These are phyloP conservation scores for Solanum clarkiae DNA, from an alignment of 257 asterid genomes.

Conservation along the genomic window DNA sequence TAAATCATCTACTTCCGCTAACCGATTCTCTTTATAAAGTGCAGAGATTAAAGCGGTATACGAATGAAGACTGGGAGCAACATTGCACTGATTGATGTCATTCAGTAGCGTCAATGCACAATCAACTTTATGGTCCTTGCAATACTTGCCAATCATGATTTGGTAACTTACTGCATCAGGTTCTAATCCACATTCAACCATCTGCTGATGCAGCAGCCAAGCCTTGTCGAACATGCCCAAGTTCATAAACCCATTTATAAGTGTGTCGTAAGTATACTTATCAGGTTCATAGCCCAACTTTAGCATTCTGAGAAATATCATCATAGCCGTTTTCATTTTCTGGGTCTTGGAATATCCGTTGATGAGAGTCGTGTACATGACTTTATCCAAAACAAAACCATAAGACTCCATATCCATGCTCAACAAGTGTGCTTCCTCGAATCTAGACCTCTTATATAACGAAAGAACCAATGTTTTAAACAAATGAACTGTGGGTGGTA, in stretches of 20 bases:
- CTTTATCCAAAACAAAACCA: conserved; percentile 38
- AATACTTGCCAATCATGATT: conserved; percentile 39
- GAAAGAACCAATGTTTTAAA: conserved; percentile 34
- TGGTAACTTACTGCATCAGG: conserved; percentile 43
- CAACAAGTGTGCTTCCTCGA: conserved; percentile 45
- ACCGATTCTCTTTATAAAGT: conserved; percentile 31
- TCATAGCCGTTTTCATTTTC: conserved; percentile 56
- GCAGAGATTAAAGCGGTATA: conserved; percentile 41
- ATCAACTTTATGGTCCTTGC: conserved; percentile 33
- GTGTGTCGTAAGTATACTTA: conserved; percentile 36
- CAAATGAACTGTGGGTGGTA: conserved; percentile 29
- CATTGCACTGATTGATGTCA: conserved; percentile 18
- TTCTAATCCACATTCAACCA: conserved; percentile 33
- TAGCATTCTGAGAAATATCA: conserved; percentile 41
- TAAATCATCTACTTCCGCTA: conserved; percentile 18
- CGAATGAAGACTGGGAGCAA: conserved; percentile 41
- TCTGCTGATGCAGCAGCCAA: conserved; percentile 22
- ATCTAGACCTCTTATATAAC: conserved; percentile 36
- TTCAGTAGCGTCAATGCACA: conserved; percentile 24
- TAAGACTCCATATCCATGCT: conserved; percentile 28
- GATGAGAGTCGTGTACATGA: conserved; percentile 38
- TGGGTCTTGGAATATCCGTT: conserved; percentile 33
- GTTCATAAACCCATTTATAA: conserved; percentile 39
- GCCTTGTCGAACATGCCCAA: conserved; percentile 33
- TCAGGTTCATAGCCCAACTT: conserved; percentile 42